phyloP scores from a whole-genome alignment of 306 rosid genomes.

The Abrus precatorius region DNA sequence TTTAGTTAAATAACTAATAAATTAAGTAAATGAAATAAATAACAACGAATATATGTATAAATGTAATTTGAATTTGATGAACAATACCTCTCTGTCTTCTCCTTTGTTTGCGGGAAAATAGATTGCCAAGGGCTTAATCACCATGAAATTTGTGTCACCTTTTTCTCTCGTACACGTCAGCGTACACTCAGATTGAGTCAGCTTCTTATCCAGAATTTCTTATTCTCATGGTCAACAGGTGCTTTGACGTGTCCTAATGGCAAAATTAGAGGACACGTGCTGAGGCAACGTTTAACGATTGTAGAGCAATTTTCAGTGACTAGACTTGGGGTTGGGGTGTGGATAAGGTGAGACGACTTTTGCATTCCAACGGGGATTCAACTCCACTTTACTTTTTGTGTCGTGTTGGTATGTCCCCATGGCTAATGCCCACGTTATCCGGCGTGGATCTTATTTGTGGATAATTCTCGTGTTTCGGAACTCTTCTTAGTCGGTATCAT shows the following conservation, averaged over 20 bases:
- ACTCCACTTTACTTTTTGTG: slow-evolving; percentile 8
- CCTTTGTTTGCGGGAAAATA: too few species aligned
- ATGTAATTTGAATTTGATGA: too few species aligned
- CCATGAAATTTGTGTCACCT: slow-evolving; percentile 50
- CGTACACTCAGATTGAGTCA: slow-evolving; percentile 38
- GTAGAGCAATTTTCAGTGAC: slow-evolving; percentile 44
- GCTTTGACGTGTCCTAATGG: slow-evolving; percentile 53
- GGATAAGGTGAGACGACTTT: slow-evolving; percentile 61
- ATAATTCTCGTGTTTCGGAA: neutral
- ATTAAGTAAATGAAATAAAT: too few species aligned
- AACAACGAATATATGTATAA: too few species aligned
- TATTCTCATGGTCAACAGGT: slow-evolving; percentile 48
- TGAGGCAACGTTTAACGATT: neutral
- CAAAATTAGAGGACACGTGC: slow-evolving; percentile 52
- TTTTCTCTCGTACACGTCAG: slow-evolving; percentile 53
- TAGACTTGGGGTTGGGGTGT: slow-evolving; percentile 26
- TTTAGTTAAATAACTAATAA: too few species aligned
- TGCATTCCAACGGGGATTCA: slow-evolving; percentile 45
- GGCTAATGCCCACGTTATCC: slow-evolving; percentile 34
- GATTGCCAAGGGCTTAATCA: slow-evolving; percentile 37
- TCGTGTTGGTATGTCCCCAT: slow-evolving; percentile 17
- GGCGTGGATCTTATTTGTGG: slow-evolving; percentile 18
- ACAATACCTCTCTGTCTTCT: too few species aligned
- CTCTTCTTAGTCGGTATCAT: neutral
- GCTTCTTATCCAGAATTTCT: slow-evolving; percentile 59